These are phyloP conservation scores for Cordyceps javanica DNA, from an alignment of 2,329 filamentous ascomycete species.

Conservation along the genomic window DNA sequence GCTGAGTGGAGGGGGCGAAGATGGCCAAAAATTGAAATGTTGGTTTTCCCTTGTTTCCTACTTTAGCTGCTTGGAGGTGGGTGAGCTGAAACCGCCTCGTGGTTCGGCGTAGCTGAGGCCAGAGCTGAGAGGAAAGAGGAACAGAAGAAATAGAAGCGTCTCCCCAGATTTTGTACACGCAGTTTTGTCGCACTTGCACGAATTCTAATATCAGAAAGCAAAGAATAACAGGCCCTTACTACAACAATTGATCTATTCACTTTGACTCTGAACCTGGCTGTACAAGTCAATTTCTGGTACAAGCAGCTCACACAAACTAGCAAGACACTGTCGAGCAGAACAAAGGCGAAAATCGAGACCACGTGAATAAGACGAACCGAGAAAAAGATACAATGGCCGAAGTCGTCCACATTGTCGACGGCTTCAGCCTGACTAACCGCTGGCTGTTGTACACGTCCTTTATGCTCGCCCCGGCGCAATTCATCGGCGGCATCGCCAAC, in stretches of 20 bases:
- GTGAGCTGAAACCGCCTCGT: not conserved
- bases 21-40: not conserved
- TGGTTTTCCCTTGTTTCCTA: not conserved
- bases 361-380: not conserved
- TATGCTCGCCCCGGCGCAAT: slow-evolving; percentile 16
- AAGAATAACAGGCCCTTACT: not conserved
- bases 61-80: not conserved
- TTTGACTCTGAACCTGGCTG: not conserved
- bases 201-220: too few species aligned
- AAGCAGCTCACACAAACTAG: not conserved
- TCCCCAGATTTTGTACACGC: not conserved
- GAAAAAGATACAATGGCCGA: not conserved
- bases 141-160: not conserved
- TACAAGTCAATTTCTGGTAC: not conserved
- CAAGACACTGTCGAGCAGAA: not conserved
- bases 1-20: not conserved
- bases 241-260: not conserved
- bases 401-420: slow-evolving; percentile 12
- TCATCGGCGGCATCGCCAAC: slow-evolving; percentile 13
- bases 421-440: slow-evolving; percentile 18
- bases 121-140: not conserved
- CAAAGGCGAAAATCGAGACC: not conserved
- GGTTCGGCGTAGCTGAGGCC: not conserved
- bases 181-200: too few species aligned
- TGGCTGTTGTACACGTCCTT: slow-evolving; percentile 15